These are phyloP conservation scores for Chlorophyllum brunneum DNA, from an alignment of 768 basidiomycete species.

Conservation along the genomic window DNA sequence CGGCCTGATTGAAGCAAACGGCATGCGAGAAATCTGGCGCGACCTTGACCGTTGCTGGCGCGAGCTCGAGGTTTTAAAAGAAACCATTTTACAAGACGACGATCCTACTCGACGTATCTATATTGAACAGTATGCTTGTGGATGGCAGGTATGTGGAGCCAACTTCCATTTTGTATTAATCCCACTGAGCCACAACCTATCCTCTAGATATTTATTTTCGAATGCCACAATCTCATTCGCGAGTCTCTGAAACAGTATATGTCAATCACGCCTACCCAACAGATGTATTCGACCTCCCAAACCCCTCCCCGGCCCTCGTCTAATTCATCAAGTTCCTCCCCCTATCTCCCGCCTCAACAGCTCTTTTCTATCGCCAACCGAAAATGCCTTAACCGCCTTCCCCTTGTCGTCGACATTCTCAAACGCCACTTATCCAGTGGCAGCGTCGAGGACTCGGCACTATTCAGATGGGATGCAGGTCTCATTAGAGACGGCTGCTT, in stretches of 20 bases:
- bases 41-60: conserved; percentile 80
- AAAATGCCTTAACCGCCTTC: conserved; percentile 48
- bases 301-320: conserved; percentile 47
- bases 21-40: conserved; percentile 80
- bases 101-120: conserved; percentile 31
- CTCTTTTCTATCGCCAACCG: conserved; percentile 46
- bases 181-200: conserved; percentile 16
- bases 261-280: conserved; percentile 20
- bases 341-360: conserved; percentile 43
- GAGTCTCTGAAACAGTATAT: conserved; percentile 68
- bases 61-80: conserved; percentile 68
- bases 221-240: conserved; percentile 86
- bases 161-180: conserved; percentile 6
- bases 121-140: conserved; percentile 65
- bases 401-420: conserved; percentile 47
- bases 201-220: conserved; percentile 80
- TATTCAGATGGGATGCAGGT: conserved; percentile 85
- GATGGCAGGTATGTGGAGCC: conserved; percentile 72
- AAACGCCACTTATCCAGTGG: conserved; percentile 42
- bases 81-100: conserved; percentile 26
- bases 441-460: conserved; percentile 29
- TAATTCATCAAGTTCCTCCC: conserved; percentile 34
- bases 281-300: conserved; percentile 31
- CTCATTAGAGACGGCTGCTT: conserved; percentile 88
- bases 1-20: conserved; percentile 54